Evolutionary conservation across 2,329 filamentous ascomycete species (phyloP), one percentile per base, ranked within the genome.

Genomic region (Beauveria brongniartii): DNA sequence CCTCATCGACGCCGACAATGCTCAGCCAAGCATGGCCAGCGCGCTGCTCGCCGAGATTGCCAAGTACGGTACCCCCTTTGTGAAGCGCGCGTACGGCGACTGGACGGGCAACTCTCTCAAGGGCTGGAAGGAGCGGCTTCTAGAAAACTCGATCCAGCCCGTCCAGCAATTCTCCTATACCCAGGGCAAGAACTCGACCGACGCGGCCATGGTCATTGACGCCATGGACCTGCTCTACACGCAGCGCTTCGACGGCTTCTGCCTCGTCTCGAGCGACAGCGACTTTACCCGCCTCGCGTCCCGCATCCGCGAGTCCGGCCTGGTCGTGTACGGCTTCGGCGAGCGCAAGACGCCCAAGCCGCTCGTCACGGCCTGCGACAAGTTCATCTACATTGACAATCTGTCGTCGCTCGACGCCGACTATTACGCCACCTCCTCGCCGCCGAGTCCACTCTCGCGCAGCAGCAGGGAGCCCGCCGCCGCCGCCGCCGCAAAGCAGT

Each of bases 111-210:
- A 63, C 8, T 48, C 12, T 5, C 63, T 74, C 0, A 66, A 50
- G 6, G 62, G 67, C 9, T 74, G 72, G 72, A 74, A 73, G 18
- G 60, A 65, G 1, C 61, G 64, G 1, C 71, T 74, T 1, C 69
- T 73, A 0, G 61, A 62, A 4, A 67, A 70, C 22, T 72, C 71
- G 0, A 73, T 73, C 28, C 70, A 73, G 61, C 73, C 72, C 0
- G 69, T 74, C 3, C 71, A 74, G 61, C 72, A 74, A 56, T 74
- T 74, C 24, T 67, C 71, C 2, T 74, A 73, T 47, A 74, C 73
- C 0, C 48, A 62, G 0, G 70, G 71, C n/a, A 74, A 74, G 54
- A 74, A 73, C 47, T 62, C 72, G 1, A 73, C 71, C 1, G 72
- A 73, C 48, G 64, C 68, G 0, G 72, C 72, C 51, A 72, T 74